These are phyloP conservation scores for Saturnispora ahearnii DNA, from an alignment of 805 yeast genomes.

Conservation along the genomic window DNA sequence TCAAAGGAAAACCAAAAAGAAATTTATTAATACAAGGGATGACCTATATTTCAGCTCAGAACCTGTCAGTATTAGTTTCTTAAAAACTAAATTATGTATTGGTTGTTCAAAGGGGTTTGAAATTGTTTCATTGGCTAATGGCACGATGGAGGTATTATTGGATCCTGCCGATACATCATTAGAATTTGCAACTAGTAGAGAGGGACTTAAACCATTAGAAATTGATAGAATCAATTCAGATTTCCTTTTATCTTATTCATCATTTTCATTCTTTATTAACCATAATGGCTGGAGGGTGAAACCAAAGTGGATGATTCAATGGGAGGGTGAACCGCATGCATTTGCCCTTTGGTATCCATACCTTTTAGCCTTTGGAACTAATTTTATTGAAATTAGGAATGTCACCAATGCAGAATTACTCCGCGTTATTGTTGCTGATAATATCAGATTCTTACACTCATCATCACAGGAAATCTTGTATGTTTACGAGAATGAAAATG, in stretches of 20 bases:
- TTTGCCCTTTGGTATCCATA: conserved; percentile 94
- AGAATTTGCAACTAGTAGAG: conserved; percentile 83
- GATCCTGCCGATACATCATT: conserved; percentile 98
- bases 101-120: conserved; percentile 97
- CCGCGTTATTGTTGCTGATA: conserved; percentile 86
- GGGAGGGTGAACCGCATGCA: conserved; percentile 94
- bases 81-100: conserved; percentile 81
- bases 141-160: conserved; percentile 77
- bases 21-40: conserved; percentile 54
- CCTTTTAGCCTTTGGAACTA: conserved; percentile 79
- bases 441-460: conserved; percentile 79
- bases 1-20: conserved; percentile 56
- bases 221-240: conserved; percentile 85
- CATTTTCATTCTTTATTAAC: conserved; percentile 90
- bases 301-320: conserved; percentile 86
- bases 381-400: conserved; percentile 85
- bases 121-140: conserved; percentile 76
- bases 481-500: conserved; percentile 84
- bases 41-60: conserved; percentile 82
- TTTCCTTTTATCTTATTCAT: conserved; percentile 81
- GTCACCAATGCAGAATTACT: conserved; percentile 80
- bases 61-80: conserved; percentile 83
- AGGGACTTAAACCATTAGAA: conserved; percentile 72
- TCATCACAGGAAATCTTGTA: conserved; percentile 89
- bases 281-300: conserved; percentile 94